These are phyloP conservation scores for Podaxis sp. DNA, from an alignment of 768 basidiomycete genomes.

Conservation along the genomic window DNA sequence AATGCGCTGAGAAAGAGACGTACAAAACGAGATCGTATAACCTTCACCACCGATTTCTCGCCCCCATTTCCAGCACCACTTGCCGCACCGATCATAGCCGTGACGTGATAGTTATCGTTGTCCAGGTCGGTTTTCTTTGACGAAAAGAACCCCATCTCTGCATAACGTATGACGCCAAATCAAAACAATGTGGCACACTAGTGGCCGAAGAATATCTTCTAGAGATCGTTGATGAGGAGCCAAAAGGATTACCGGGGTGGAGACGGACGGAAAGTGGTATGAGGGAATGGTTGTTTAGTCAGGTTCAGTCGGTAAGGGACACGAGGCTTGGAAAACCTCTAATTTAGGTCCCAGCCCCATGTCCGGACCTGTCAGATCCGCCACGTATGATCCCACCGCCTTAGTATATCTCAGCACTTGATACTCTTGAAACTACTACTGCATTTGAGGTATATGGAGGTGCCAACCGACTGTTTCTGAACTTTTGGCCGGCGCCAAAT, in stretches of 20 bases:
- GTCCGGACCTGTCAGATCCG: not conserved
- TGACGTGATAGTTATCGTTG: conserved; percentile 33
- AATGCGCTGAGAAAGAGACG: conserved; percentile 27
- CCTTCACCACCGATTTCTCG: conserved; percentile 52
- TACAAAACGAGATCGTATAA: conserved; percentile 64
- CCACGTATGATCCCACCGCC: not conserved
- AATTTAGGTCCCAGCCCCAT: conserved; percentile 7
- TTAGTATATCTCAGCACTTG: not conserved
- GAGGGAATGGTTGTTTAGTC: conserved; percentile 3
- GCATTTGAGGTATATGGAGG: not conserved
- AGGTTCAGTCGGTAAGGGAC: conserved; percentile 16
- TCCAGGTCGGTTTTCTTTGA: conserved; percentile 44
- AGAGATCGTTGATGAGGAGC: not conserved
- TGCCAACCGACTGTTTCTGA: not conserved
- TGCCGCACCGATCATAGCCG: conserved; percentile 23
- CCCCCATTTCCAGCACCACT: conserved; percentile 19
- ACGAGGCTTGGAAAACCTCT: conserved; percentile 18
- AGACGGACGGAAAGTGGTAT: not conserved
- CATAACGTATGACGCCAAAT: conserved; percentile 31
- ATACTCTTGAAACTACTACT: not conserved
- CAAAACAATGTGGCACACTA: not conserved
- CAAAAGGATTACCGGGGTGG: not conserved
- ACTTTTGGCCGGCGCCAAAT: not conserved
- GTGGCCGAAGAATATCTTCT: not conserved
- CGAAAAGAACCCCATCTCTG: conserved; percentile 54